A percentile compares a stretch with the other conserved stretches of the same genome.
These are phyloP conservation scores for Pittosporum tobira DNA, from an alignment of 129 eudicot species.

Conservation along the genomic window DNA sequence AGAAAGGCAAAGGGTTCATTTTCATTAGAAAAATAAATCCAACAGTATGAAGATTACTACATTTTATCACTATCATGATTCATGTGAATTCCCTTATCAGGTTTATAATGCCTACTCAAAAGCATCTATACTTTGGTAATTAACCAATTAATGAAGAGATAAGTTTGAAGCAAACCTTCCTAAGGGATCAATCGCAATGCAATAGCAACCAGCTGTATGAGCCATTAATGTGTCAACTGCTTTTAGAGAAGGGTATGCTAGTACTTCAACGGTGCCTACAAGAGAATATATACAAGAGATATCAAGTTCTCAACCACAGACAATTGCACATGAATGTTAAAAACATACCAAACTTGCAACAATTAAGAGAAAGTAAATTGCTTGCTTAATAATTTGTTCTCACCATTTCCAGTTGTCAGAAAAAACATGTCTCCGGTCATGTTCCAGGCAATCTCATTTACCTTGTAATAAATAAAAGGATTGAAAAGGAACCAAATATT, in stretches of 20 bases:
- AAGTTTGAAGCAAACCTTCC: slow-evolving; percentile 51
- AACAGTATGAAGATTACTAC: too few relatives aligned
- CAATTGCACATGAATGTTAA: slow-evolving; percentile 2
- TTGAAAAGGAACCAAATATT: background rate
- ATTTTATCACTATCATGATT: too few relatives aligned
- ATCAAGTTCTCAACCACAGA: background rate
- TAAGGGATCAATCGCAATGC: slow-evolving; percentile 89
- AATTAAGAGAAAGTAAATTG: background rate
- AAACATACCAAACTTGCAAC: background rate
- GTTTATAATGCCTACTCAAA: too few relatives aligned
- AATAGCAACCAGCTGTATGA: slow-evolving; percentile 99
- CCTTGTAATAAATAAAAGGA: slow-evolving; percentile 35
- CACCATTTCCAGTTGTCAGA: slow-evolving; percentile 93
- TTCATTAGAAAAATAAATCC: too few relatives aligned
- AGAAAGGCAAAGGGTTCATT: too few relatives aligned
- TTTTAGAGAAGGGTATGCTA: slow-evolving; percentile 80
- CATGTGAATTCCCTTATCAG: too few relatives aligned
- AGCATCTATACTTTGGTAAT: background rate
- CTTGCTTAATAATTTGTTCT: slow-evolving; percentile 18
- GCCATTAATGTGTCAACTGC: slow-evolving; percentile 83
- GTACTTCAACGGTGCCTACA: slow-evolving; percentile 90
- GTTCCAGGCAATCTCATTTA: slow-evolving; percentile 98
- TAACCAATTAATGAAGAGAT: background rate
- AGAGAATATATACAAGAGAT: background rate
- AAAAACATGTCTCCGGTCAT: slow-evolving; percentile 88